Evolutionary conservation across 164 flowering plant species (phyloP), one percentile per base, ranked within the genome.

Genomic region (Chimonanthus praecox): DNA sequence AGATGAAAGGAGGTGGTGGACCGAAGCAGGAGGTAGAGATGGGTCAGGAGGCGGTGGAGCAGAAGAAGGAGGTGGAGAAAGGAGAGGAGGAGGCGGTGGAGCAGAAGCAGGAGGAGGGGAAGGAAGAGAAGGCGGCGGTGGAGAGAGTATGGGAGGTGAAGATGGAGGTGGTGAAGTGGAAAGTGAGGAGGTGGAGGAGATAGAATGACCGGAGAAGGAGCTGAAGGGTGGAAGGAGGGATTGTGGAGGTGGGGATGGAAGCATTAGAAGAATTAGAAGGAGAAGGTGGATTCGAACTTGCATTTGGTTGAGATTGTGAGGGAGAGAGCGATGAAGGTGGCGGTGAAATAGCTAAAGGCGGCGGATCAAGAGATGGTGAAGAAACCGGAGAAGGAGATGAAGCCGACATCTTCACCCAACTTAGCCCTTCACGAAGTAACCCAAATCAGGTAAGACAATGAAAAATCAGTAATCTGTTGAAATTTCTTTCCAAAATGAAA

Each of bases 371-470:
- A 6, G 81, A 50, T 58, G 85, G 77, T 43, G 87, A 71, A 10
- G 86, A 76, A 76, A 71, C 67, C 3, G 89, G 87, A 44, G 87
- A 62, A 62, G 87, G 86, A 2, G 84, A 69, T 51, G 75, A 50
- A 43, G 75, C 64, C 16, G 75, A 43, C 46, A 84, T 86, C 73
- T 66, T 20, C 43, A 21, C 45, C 63, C 44, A 74, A 68, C 18
- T 45, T 16, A 7, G 33, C 33, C 65, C 65, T 62, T 13, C 13
- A 7, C 54, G 9, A 69, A 69, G 7, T 4, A 58, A 49, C 5
- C 58, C 71, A 45, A 62, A 62, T 62, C 65, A 46, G 20, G 33
- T 18, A 33, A 62, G 20, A n/a, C 61, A 33, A 33, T 33, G 33
- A 33, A 33, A 33, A 33, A 33, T 33, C 33, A 33, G 33, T 33